These are phyloP conservation scores for Neurospora sp. DNA, from an alignment of 2,329 filamentous ascomycete genomes.

Conservation along the genomic window DNA sequence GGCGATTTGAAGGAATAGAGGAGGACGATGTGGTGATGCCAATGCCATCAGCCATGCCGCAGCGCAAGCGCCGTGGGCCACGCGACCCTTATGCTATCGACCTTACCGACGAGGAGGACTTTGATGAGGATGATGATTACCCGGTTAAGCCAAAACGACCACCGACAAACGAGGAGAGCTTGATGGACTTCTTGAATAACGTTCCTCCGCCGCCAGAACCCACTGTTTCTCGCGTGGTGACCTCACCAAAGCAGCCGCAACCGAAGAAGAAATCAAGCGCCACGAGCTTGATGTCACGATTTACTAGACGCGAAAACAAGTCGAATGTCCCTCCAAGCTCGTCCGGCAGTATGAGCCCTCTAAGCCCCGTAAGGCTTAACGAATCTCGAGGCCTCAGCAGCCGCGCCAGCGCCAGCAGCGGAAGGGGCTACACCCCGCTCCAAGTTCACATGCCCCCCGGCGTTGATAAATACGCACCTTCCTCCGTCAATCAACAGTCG, in stretches of 20 bases:
- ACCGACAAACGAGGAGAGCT: slow-evolving; percentile 49
- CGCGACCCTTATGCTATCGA: slow-evolving; percentile 94
- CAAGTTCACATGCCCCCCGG: slow-evolving; percentile 38
- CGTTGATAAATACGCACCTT: slow-evolving; percentile 30
- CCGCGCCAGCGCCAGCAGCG: slow-evolving; percentile 25
- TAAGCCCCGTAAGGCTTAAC: slow-evolving; percentile 16
- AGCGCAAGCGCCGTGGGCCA: slow-evolving; percentile 65
- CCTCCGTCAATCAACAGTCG: slow-evolving; percentile 1
- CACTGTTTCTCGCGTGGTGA: slow-evolving; percentile 24
- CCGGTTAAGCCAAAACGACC: slow-evolving; percentile 29
- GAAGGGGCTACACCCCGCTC: slow-evolving; percentile 40
- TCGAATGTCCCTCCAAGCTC: slow-evolving; percentile 21
- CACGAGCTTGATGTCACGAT: slow-evolving; percentile 50
- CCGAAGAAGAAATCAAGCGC: slow-evolving; percentile 57
- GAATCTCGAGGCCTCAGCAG: slow-evolving; percentile 30
- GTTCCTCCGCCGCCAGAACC: slow-evolving; percentile 53
- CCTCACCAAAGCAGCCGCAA: slow-evolving; percentile 23
- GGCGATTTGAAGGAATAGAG: slow-evolving; percentile 22
- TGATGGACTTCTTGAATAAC: slow-evolving; percentile 65
- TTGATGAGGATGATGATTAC: slow-evolving; percentile 38
- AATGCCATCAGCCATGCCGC: slow-evolving; percentile 36
- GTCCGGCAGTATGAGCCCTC: slow-evolving; percentile 18
- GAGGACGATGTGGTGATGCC: slow-evolving; percentile 36
- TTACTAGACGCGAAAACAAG: slow-evolving; percentile 33
- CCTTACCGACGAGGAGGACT: slow-evolving; percentile 58